Evolutionary conservation across 148 eudicot genomes (phyloP), one percentile per base, ranked within the genome.

Genomic region (Rhododendron molle): DNA sequence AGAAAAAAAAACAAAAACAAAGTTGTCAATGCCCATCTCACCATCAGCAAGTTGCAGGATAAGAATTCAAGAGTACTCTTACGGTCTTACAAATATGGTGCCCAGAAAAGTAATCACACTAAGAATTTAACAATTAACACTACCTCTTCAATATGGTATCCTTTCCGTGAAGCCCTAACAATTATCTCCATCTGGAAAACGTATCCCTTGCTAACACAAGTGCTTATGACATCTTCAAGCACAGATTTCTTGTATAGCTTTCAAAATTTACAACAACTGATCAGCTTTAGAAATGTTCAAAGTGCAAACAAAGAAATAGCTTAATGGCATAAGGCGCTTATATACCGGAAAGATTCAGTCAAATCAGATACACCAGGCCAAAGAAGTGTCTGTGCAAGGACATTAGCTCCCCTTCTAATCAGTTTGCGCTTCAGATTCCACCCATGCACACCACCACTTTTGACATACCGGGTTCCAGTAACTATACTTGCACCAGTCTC

Each of bases 301-400:
- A 76, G 81, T 82, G 47, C 76, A 85, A 77, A 82, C 34, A 28
- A 79, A 85, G 16, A 58, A 74, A 46, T 30, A 74, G 62, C 54
- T 28, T 56, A 38, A 32, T 32, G 18, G 3, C 49, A 76, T 21
- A 54, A 28, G 15, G 73, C 36, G 62, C 23, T 78, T 38, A 36
- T 67, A n/a, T 88, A 94, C 98, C 99, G 92, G 87, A 97, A 97
- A 72, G 99, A 97, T 83, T 98, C 99, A 88, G 99, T 97, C 87
- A 97, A 92, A 90, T 97, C 99, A n/a, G 99, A 97, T 84, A 94
- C 99, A 87, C 98, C 98, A 2, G 99, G 99, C 99, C 98, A 95
- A 78, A 97, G 98, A 88, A 97, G 89, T 62, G 98, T 97, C 4
- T 95, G 96, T 52, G 99, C 99, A 88, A 97, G 97, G 76, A 95